Evolutionary conservation across 2,329 filamentous ascomycete species (phyloP), one percentile per base, ranked within the genome.

Genomic region (Curvularia sp.): DNA sequence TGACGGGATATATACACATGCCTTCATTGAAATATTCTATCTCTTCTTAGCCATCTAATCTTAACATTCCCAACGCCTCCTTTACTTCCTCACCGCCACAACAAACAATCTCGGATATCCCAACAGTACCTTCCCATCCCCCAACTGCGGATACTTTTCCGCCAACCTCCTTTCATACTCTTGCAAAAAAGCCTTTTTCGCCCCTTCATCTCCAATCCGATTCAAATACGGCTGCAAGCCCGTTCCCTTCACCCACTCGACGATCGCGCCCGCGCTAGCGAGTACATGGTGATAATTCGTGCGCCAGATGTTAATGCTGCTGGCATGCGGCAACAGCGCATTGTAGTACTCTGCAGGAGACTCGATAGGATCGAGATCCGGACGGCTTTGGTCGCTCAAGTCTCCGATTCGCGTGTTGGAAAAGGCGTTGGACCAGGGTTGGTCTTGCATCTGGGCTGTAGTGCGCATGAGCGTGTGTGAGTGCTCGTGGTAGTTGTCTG

Each of bases 231-330:
- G 86, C 63, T 80, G 77, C 63, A 88, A 67, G 0, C 84, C 86
- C 0, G 84, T 86, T 0, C 84, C 83, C 62, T 82, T 83, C 3
- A 88, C 82, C 86, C 86, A 88, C 69, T 87, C 85, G 5, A 87
- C 81, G 42, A 88, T 83, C 1, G 78, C 82, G 12, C 71, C 61
- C 20, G 83, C 83, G 22, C 76, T 78, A 2, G 79, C 75, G 56
- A 88, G 67, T 0, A 80, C 70, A 68, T 88, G 85, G 26, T 81
- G 74, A 61, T 88, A 88, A 41, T 73, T 69, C 1, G 83, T 84
- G 43, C 82, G 79, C 83, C 85, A 88, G 1, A 87, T 69, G 61
- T 85, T 76, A 2, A 88, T 76, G 8, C 8, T 20, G 1, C n/a
- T 13, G 15, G 66, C 67, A n/a, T 51, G 1, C 18, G 80, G 80